Evolutionary conservation across 2,329 filamentous ascomycete species (phyloP).

Genomic region (Aspergillus ruber): DNA sequence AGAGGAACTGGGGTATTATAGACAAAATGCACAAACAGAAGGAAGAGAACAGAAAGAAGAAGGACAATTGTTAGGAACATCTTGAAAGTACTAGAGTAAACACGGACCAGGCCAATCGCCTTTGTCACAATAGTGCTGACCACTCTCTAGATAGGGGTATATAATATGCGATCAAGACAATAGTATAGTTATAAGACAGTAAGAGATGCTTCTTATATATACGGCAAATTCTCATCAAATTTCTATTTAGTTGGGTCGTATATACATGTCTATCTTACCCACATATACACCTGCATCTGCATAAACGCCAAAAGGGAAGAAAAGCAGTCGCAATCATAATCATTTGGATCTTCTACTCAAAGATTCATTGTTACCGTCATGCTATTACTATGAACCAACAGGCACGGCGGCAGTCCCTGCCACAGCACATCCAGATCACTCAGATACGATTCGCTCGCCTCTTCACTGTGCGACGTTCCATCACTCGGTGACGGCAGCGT

Average conservation of each 20-base stretch:
- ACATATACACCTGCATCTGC: too few relatives aligned
- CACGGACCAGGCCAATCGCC: too few relatives aligned
- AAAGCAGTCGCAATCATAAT: conserved; percentile 4
- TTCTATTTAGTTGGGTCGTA: too few relatives aligned
- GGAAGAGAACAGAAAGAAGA: neutral
- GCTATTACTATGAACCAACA: conserved; percentile 79
- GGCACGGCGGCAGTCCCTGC: conserved; percentile 64
- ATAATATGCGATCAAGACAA: too few relatives aligned
- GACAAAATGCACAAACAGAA: neutral
- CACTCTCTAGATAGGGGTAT: too few relatives aligned
- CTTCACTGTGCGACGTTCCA: conserved; percentile 65
- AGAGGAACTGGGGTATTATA: neutral
- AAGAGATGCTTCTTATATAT: too few relatives aligned
- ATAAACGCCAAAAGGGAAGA: too few relatives aligned
- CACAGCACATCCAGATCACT: conserved; percentile 73
- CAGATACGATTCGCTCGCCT: conserved; percentile 66
- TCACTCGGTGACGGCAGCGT: conserved; percentile 76
- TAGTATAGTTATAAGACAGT: too few relatives aligned
- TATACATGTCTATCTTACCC: too few relatives aligned
- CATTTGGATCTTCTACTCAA: conserved; percentile 16
- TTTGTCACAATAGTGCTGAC: too few relatives aligned
- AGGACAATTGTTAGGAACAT: neutral
- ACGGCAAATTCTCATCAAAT: too few relatives aligned
- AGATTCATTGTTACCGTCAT: conserved; percentile 67
- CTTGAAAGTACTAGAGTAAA: neutral